A percentile compares a stretch with the other conserved stretches of the same genome.
Evolutionary conservation across 2,329 filamentous ascomycete genomes (phyloP).

Genomic region (Penicillium corylophilum): DNA sequence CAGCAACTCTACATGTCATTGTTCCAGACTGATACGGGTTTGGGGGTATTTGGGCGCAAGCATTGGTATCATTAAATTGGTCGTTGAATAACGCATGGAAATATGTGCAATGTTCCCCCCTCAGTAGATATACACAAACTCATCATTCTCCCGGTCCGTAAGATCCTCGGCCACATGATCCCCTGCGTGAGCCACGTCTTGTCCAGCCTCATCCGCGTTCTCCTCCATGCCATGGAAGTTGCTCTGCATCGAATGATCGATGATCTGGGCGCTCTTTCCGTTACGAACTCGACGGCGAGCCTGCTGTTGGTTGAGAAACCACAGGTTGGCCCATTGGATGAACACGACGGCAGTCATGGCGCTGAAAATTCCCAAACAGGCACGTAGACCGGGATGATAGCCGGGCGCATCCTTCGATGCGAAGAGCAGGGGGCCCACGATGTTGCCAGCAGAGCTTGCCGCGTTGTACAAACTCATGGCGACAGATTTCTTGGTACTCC

Average conservation of each 20-base stretch:
- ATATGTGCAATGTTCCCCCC: neutral
- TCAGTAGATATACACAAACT: conserved; percentile 64
- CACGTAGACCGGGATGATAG: conserved; percentile 59
- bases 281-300: conserved; percentile 55
- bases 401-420: conserved; percentile 56
- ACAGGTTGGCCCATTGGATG: conserved; percentile 56
- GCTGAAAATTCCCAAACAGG: conserved; percentile 48
- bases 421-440: conserved; percentile 66
- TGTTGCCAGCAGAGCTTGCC: conserved; percentile 62
- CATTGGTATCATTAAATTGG: neutral
- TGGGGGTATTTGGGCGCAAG: neutral
- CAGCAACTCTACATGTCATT: neutral
- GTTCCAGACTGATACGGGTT: neutral
- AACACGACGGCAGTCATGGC: conserved; percentile 54
- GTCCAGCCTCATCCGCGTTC: conserved; percentile 11
- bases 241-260: conserved; percentile 61
- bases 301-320: conserved; percentile 56
- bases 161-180: conserved; percentile 59
- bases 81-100: neutral
- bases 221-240: conserved; percentile 44
- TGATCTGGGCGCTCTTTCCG: conserved; percentile 60
- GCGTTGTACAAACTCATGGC: conserved; percentile 66
- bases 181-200: conserved; percentile 37
- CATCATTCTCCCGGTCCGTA: conserved; percentile 66
- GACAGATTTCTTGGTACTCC: conserved; percentile 65